Evolutionary conservation across 1,139 yeast species (phyloP).

Genomic region (Tardiomyces digboiensis): DNA sequence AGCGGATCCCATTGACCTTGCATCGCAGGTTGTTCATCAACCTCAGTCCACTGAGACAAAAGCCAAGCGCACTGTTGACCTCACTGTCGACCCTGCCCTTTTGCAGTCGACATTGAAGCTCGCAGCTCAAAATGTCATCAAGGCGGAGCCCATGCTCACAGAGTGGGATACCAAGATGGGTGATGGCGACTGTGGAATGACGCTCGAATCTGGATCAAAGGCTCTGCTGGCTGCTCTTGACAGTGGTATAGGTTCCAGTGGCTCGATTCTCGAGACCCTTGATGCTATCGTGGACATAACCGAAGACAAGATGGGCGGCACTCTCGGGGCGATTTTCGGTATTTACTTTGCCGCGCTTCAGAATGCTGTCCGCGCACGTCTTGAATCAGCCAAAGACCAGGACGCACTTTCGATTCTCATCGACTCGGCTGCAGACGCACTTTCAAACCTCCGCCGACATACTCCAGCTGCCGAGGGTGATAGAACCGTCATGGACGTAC

Average conservation of each 20-base stretch:
- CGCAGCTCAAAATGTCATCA: conserved; percentile 43
- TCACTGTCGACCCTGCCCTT: conserved; percentile 26
- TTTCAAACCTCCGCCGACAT: conserved; percentile 59
- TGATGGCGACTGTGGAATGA: conserved; percentile 96
- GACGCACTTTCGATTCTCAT: conserved; percentile 27
- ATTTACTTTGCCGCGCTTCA: conserved; percentile 67
- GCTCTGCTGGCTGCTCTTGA: conserved; percentile 43
- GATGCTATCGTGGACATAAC: conserved; percentile 62
- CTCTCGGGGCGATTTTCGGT: conserved; percentile 89
- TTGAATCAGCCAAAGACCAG: conserved; percentile 27
- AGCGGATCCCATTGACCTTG: conserved; percentile 7
- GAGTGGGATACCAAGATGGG: conserved; percentile 84
- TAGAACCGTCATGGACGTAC: conserved; percentile 78
- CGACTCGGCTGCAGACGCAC: conserved; percentile 39
- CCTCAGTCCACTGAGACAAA: neutral
- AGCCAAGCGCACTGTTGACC: conserved; percentile 13
- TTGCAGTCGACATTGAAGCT: conserved; percentile 29
- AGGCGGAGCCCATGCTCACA: conserved; percentile 73
- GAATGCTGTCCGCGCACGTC: conserved; percentile 32
- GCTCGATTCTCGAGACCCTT: conserved; percentile 35
- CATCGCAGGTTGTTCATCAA: conserved; percentile 3
- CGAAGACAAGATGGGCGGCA: conserved; percentile 93
- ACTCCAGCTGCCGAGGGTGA: conserved; percentile 87
- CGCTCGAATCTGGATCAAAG: conserved; percentile 72
- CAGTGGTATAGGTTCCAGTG: conserved; percentile 24